Evolutionary conservation across 2,329 filamentous ascomycete genomes (phyloP).

Genomic region (Clonostachys rosea): DNA sequence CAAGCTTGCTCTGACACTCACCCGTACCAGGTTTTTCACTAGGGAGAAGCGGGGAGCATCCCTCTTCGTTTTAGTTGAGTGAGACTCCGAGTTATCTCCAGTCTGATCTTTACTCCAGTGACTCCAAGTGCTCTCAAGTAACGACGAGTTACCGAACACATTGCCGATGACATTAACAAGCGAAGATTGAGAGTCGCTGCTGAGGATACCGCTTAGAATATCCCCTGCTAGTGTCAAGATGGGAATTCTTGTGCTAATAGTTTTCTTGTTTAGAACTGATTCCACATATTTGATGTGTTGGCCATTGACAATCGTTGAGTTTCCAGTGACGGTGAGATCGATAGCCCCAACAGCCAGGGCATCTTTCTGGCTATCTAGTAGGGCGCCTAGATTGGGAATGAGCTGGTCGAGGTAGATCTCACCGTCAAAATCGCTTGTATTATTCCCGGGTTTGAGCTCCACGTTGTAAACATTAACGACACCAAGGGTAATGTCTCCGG

Average conservation of each 20-base stretch:
- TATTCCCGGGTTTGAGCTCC: constrained; percentile 34
- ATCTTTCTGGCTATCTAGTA: constrained; percentile 28
- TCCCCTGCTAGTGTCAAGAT: constrained; percentile 31
- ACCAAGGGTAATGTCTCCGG: constrained; percentile 31
- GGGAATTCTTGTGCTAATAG: constrained; percentile 24
- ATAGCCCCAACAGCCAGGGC: constrained; percentile 32
- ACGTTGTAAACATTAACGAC: constrained; percentile 29
- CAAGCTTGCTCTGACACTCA: no score
- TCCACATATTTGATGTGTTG: constrained; percentile 38
- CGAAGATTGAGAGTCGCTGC: constrained; percentile 14
- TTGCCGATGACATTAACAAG: constrained; percentile 26
- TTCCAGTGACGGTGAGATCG: constrained; percentile 32
- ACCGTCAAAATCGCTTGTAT: constrained; percentile 31
- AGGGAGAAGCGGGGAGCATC: no score
- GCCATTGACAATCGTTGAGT: constrained; percentile 32
- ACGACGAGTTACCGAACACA: constrained; percentile 30
- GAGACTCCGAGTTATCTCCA: background rate
- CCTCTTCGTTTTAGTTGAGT: no score
- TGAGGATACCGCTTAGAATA: constrained; percentile 26
- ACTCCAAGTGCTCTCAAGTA: constrained; percentile 25
- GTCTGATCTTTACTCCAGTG: constrained; percentile 20
- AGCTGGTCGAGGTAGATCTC: constrained; percentile 32
- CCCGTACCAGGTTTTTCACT: no score
- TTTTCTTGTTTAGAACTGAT: constrained; percentile 30
- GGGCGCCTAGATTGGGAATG: constrained; percentile 30